Base-by-base conservation (phyloP, 2,329 filamentous ascomycete genomes). In the Monilinia polystroma region DNA sequence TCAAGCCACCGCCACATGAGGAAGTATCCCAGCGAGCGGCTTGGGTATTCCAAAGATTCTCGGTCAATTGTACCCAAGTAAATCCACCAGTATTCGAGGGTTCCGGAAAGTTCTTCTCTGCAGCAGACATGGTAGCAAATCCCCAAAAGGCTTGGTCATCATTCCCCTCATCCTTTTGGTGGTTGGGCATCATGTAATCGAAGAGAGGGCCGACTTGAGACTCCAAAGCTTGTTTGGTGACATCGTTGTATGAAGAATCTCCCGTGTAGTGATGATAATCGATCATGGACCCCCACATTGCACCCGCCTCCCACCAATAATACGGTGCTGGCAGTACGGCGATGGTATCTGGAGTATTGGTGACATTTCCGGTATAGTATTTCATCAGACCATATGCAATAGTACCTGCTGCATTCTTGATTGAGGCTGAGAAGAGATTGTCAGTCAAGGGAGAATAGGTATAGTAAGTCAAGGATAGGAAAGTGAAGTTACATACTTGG, bases 111-210 rank as follows among this genome's bases (percentile, higher is more conserved):
- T 87, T 85, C 68, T 85, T 83, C 77, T 92, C 90, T 3, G 89
- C 86, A 0, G 90, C 90, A 6, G 87, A 81, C 76, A 92, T 83
- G 69, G 87, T 83, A 18, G 87, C 82, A 35, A 91, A 86, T 14
- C 83, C 86, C 90, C 90, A 92, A 75, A 91, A 91, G 43, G 86
- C 87, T 74, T 91, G 87, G 74, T 92, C 90, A 71, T 92, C 90
- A 71, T 92, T 92, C 64, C 89, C 89, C 75, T 90, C 85, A 68
- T 86, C 83, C n/a, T 81, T 80, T 16, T 78, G 77, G 70, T 88
- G 84, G 66, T 78, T 76, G 0, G 82, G 80, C 4, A 84, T 80
- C 82, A 90, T 86, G 73, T 83, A 89, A 77, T 91, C 82, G 67
- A 82, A 80, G 11, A 83, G 76, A 0, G 83, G 82, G 1, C 87